phyloP scores from a whole-genome alignment of 331 rosid genomes.

The Malus hybrid region DNA sequence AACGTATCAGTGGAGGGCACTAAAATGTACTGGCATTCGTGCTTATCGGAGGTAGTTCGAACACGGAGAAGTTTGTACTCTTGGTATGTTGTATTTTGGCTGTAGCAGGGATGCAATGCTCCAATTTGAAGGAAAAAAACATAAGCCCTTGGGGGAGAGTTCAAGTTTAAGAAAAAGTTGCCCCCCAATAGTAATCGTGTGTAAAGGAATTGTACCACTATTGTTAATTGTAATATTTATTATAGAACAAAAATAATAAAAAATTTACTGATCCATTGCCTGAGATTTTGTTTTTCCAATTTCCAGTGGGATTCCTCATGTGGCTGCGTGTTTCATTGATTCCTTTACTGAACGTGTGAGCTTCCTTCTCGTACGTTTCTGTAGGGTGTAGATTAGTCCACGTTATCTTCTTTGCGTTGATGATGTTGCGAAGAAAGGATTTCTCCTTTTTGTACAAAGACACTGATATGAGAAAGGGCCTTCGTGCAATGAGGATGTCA shows the following conservation, averaged over 20 bases:
- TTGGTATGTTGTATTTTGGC: slow-evolving; percentile 2
- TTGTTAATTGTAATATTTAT: background rate
- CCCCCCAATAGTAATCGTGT: background rate
- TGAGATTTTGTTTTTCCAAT: background rate
- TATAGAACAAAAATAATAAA: background rate
- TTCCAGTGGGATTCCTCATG: background rate
- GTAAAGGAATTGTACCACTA: background rate
- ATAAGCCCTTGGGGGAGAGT: background rate
- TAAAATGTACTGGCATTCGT: slow-evolving; percentile 7
- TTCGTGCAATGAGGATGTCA: background rate
- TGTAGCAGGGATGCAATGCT: slow-evolving; percentile 6
- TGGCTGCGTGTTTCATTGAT: background rate
- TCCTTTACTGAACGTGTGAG: background rate
- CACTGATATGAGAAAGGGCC: background rate
- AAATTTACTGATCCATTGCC: background rate
- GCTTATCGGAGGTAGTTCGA: background rate
- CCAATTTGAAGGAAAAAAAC: slow-evolving; percentile 3
- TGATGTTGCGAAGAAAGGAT: background rate
- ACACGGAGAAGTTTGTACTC: slow-evolving; percentile 14
- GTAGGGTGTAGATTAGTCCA: too few species aligned
- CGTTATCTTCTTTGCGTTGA: background rate
- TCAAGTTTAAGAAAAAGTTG: background rate
- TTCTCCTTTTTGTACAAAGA: background rate
- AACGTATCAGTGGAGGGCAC: background rate
- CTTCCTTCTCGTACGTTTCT: too few species aligned